Evolutionary conservation across 1,139 yeast species (phyloP), one percentile per base, ranked within the genome.

Genomic region (Petasospora fabianii): DNA sequence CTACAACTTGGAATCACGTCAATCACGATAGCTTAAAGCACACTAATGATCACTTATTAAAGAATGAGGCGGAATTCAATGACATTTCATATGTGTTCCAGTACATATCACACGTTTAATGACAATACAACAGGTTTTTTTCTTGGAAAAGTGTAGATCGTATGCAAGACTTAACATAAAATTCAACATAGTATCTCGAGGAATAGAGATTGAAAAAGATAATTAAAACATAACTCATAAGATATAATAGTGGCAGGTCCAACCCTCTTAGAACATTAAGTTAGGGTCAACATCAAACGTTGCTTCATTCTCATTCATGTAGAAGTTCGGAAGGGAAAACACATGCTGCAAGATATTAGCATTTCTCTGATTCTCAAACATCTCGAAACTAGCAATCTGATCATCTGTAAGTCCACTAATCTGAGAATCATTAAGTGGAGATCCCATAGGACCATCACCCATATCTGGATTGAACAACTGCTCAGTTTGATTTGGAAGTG

Each of bases 1-100:
- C 97, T 0, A 92, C 97, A 0, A 82, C 97, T 0, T 92, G 99
- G 99, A 90, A 92, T 59, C 99, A 92, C 63, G 71, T 85, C 46
- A 74, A 81, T 42, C 85, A 75, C 46, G 71, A 65, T 4, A 77
- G 75, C 2, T 67, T 92, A 54, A 65, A 62, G 17, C 62, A 65
- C 27, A 86, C 90, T 30, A 85, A 88, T 54, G 98, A 92, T 58
- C 71, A 77, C 42, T 66, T 92, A 38, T 65, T 92, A 42, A 74
- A 78, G 44, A 87, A 83, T 55, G 99, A 92, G 58, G 66, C 73
- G 17, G 70, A 74, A 18, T 76, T 75, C 50, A 71, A 77, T 32
- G 88, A 85, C 36, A 79, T 94, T 24, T 76, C 90, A 38, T 92
- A 80, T 64, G 95, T 88, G 6, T 92, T 94, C 66, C 97, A 92